Percentiles rank a stretch among this genome's conserved stretches.
Evolutionary conservation across 1,284 basidiomycete genomes (phyloP).

Genomic region (Inonotus obliquus): DNA sequence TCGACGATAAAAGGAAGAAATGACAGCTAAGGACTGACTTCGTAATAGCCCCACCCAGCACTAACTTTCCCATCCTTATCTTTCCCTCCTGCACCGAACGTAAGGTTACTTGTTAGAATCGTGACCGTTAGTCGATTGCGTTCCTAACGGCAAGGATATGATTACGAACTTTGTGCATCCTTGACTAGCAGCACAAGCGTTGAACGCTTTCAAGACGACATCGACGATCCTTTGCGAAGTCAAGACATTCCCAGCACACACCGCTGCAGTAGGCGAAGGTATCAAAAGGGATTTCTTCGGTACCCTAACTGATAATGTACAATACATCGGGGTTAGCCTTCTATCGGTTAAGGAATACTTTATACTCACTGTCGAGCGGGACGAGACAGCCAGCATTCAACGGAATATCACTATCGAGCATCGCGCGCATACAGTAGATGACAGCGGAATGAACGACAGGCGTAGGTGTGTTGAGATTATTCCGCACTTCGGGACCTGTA

Average conservation of each 20-base stretch:
- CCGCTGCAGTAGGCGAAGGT: conserved; percentile 83
- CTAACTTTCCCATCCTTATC: conserved; percentile 71
- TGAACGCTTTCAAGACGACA: conserved; percentile 91
- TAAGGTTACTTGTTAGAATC: conserved; percentile 67
- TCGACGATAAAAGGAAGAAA: no score
- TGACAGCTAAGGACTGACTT: conserved; percentile 41
- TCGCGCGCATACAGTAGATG: conserved; percentile 92
- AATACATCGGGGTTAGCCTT: neutral
- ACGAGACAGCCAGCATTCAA: conserved; percentile 91
- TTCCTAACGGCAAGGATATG: neutral
- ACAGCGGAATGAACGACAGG: conserved; percentile 90
- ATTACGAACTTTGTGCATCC: conserved; percentile 81
- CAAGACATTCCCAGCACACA: conserved; percentile 91
- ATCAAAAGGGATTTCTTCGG: conserved; percentile 77
- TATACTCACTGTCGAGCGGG: conserved; percentile 60
- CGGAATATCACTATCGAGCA: conserved; percentile 91
- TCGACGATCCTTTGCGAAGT: conserved; percentile 94
- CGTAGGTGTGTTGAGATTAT: conserved; percentile 87
- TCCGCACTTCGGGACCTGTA: conserved; percentile 85
- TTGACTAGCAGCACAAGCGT: conserved; percentile 90
- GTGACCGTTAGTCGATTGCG: conserved; percentile 13
- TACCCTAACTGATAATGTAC: conserved; percentile 57
- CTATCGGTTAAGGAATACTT: neutral
- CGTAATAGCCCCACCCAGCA: conserved; percentile 93
- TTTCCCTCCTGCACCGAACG: conserved; percentile 88